phyloP scores from a whole-genome alignment of 805 yeast species.

The Kazachstania bromeliacearum region DNA sequence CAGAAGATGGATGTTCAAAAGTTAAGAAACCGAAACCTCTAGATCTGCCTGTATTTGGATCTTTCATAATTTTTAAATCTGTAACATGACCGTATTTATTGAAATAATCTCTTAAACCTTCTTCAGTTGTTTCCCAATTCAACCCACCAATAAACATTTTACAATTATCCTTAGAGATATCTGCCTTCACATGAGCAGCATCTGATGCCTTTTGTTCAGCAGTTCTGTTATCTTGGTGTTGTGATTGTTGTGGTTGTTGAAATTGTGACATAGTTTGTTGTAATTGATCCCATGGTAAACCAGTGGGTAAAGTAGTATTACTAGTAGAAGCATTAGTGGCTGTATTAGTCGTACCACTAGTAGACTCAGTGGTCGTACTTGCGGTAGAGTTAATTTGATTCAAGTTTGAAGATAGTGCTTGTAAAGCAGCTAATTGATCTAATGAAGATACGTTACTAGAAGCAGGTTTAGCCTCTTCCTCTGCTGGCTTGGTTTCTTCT shows the following conservation, averaged over 20 bases:
- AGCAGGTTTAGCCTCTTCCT: conserved; percentile 2
- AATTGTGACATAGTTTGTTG: conserved; percentile 29
- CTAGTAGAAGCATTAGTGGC: conserved; percentile 8
- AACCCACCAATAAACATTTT: conserved; percentile 95
- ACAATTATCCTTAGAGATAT: conserved; percentile 63
- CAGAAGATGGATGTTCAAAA: conserved; percentile 69
- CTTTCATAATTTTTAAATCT: conserved; percentile 91
- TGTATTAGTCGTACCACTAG: conserved; percentile 8
- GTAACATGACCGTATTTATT: conserved; percentile 80
- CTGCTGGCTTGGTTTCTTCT: conserved; percentile 1
- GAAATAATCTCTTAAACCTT: conserved; percentile 71
- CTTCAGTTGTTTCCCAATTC: conserved; percentile 97
- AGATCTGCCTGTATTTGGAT: conserved; percentile 73
- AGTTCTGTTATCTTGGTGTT: background rate
- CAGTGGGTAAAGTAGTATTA: conserved; percentile 3
- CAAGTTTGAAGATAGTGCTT: conserved; percentile 28
- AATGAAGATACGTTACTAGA: conserved; percentile 8
- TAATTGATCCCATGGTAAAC: conserved; percentile 27
- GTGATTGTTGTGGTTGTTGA: conserved; percentile 16
- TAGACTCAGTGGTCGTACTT: conserved; percentile 6
- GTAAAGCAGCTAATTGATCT: conserved; percentile 30
- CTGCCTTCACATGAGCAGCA: conserved; percentile 39
- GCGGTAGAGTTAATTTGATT: conserved; percentile 16
- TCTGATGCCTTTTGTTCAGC: conserved; percentile 8
- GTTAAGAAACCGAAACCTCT: conserved; percentile 95